Percentiles rank a stretch among this genome's conserved stretches.
Evolutionary conservation across 805 yeast species (phyloP).

Genomic region (Metschnikowia lochheadii): DNA sequence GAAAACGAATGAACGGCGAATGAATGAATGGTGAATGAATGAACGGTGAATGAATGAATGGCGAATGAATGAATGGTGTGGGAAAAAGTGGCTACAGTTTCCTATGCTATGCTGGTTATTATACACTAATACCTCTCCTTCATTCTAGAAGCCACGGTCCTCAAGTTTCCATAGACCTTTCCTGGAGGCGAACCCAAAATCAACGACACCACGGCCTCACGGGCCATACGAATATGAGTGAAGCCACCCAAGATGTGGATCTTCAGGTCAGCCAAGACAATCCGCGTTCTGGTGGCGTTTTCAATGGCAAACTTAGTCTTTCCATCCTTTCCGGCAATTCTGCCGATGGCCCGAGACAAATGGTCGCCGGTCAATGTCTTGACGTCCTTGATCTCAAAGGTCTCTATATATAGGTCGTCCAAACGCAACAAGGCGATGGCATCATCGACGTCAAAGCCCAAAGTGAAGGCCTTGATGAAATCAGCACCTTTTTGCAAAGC

Average conservation of each 20-base stretch:
- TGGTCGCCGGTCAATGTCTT: conserved; percentile 95
- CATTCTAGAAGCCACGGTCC: conserved; percentile 95
- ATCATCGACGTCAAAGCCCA: conserved; percentile 96
- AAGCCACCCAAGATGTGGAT: conserved; percentile 97
- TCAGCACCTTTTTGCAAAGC: conserved; percentile 98
- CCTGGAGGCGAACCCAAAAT: conserved; percentile 98
- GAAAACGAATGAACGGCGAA: not conserved
- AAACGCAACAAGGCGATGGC: conserved; percentile 90
- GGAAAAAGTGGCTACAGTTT: not conserved
- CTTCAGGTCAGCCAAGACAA: conserved; percentile 93
- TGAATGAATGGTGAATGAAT: not conserved
- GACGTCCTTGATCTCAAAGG: conserved; percentile 95
- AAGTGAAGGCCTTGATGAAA: conserved; percentile 88
- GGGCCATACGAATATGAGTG: conserved; percentile 96
- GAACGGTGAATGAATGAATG: not conserved
- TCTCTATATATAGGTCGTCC: conserved; percentile 94
- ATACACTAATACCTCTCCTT: conserved; percentile 77
- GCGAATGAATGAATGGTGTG: too few relatives aligned
- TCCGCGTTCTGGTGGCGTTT: conserved; percentile 96
- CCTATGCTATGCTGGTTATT: not conserved
- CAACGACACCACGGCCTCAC: conserved; percentile 91
- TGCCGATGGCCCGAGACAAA: conserved; percentile 96
- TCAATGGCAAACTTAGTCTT: conserved; percentile 98
- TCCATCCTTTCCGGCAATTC: conserved; percentile 99
- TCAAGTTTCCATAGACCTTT: conserved; percentile 93